Conservation (phyloP, 768 basidiomycete species). For the Mycena crocata region DNA sequence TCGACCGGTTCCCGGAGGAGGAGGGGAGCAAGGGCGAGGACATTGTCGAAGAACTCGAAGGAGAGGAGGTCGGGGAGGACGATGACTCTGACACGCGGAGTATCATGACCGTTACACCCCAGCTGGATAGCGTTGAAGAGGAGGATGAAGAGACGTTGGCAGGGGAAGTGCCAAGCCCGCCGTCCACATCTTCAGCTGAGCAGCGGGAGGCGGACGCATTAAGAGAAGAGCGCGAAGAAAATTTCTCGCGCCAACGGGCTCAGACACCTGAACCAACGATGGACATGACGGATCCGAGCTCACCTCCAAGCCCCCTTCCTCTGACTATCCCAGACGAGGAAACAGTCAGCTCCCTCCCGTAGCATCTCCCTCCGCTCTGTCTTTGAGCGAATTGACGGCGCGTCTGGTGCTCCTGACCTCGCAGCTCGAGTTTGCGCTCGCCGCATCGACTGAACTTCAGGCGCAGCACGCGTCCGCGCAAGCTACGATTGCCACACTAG, state of each 20-base stretch:
- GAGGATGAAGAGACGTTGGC: conserved; percentile 31
- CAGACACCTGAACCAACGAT: conserved; percentile 31
- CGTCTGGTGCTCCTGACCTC: conserved; percentile 68
- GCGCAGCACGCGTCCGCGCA: conserved; percentile 85
- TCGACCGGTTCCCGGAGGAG: conserved; percentile 12
- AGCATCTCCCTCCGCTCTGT: conserved; percentile 23
- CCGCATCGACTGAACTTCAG: conserved; percentile 77
- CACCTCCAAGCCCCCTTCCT: conserved; percentile 37
- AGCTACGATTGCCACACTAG: conserved; percentile 71
- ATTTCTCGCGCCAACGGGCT: conserved; percentile 24
- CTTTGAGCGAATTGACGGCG: conserved; percentile 67
- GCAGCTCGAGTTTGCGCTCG: conserved; percentile 82
- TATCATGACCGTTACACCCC: conserved; percentile 74
- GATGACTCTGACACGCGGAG: conserved; percentile 80
- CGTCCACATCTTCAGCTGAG: no score
- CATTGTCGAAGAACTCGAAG: conserved; percentile 6
- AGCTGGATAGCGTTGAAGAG: conserved; percentile 69
- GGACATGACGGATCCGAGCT: conserved; percentile 16
- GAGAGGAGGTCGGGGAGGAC: conserved; percentile 51
- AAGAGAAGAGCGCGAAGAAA: conserved; percentile 22
- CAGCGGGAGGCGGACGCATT: conserved; percentile 52
- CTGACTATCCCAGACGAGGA: background rate
- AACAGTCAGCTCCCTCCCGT: background rate
- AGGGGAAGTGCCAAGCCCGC: conserved; percentile 48
- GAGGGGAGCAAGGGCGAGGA: conserved; percentile 4